phyloP scores from a whole-genome alignment of 2,329 filamentous ascomycete genomes.

The Venturia asperata region DNA sequence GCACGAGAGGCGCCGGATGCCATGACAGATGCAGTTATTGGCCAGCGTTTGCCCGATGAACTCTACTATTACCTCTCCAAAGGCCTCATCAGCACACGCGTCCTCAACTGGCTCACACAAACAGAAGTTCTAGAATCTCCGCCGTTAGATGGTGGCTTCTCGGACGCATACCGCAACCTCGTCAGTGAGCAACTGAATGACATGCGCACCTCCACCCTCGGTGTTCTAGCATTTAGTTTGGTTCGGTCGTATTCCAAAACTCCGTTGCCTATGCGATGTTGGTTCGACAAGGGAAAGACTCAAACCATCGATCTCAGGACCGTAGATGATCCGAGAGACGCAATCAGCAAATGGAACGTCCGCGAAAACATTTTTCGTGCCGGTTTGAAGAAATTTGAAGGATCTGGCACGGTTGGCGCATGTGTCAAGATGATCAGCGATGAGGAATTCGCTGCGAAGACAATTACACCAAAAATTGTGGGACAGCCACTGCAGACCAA shows the following conservation, averaged over 20 bases:
- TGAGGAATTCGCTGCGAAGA: conserved; percentile 41
- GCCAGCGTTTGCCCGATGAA: conserved; percentile 82
- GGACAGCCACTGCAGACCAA: conserved; percentile 51
- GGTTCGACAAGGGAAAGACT: conserved; percentile 65
- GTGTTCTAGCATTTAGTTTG: conserved; percentile 69
- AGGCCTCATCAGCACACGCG: conserved; percentile 69
- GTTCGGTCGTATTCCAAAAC: conserved; percentile 79
- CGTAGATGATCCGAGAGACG: background rate
- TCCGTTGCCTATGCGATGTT: conserved; percentile 68
- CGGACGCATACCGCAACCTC: conserved; percentile 72
- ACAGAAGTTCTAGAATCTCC: conserved; percentile 70
- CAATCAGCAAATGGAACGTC: conserved; percentile 18
- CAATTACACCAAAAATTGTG: conserved; percentile 51
- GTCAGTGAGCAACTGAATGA: conserved; percentile 67
- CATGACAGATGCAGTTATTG: conserved; percentile 66
- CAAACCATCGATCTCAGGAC: conserved; percentile 12
- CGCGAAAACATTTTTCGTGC: conserved; percentile 3
- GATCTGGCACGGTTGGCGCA: conserved; percentile 6
- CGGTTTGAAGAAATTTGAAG: background rate
- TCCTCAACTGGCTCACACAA: conserved; percentile 76
- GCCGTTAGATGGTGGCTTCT: conserved; percentile 77
- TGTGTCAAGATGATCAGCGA: conserved; percentile 10
- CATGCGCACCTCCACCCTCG: conserved; percentile 67
- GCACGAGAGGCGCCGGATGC: conserved; percentile 73
- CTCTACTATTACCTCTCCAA: conserved; percentile 83